These are phyloP conservation scores for Lojkania enalia DNA, from an alignment of 2,329 filamentous ascomycete species.

Conservation along the genomic window DNA sequence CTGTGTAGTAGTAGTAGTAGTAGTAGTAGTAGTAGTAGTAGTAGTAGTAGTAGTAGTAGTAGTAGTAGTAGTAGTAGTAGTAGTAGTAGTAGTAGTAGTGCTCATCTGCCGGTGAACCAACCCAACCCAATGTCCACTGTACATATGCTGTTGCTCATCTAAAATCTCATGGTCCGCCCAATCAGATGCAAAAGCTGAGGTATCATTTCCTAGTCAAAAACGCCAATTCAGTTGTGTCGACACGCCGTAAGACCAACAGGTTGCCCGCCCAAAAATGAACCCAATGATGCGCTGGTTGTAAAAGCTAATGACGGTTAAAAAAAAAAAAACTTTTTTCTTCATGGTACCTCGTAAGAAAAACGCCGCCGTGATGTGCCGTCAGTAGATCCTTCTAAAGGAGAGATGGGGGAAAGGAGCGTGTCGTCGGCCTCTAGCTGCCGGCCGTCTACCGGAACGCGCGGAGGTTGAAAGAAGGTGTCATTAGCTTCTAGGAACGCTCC, in stretches of 20 bases:
- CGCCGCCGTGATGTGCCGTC: conserved; percentile 33
- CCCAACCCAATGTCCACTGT: conserved; percentile 2
- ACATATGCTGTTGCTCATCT: conserved; percentile 7
- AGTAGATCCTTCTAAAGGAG: conserved; percentile 38
- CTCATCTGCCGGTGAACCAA: not conserved
- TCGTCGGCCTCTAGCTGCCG: conserved; percentile 31
- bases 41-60: no score
- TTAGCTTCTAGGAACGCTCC: conserved; percentile 36
- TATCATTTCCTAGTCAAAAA: conserved; percentile 9
- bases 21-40: no score
- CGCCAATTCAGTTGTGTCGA: conserved; percentile 3
- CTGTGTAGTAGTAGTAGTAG: no score
- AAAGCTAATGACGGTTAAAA: conserved; percentile 3
- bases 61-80: no score
- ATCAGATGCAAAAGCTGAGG: conserved; percentile 10
- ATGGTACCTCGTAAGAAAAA: conserved; percentile 44
- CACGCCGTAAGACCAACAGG: not conserved
- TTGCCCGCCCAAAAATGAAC: not conserved
- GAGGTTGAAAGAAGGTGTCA: conserved; percentile 35
- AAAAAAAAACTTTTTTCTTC: conserved; percentile 22
- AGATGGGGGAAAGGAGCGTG: conserved; percentile 37
- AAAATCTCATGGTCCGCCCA: conserved; percentile 3
- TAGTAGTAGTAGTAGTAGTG: no score
- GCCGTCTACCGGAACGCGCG: conserved; percentile 15
- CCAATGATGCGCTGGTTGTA: conserved; percentile 7